Percentiles rank a stretch among this genome's conserved stretches.
Conservation (phyloP, 1,284 basidiomycete genomes). For the Schizophyllum amplum region DNA sequence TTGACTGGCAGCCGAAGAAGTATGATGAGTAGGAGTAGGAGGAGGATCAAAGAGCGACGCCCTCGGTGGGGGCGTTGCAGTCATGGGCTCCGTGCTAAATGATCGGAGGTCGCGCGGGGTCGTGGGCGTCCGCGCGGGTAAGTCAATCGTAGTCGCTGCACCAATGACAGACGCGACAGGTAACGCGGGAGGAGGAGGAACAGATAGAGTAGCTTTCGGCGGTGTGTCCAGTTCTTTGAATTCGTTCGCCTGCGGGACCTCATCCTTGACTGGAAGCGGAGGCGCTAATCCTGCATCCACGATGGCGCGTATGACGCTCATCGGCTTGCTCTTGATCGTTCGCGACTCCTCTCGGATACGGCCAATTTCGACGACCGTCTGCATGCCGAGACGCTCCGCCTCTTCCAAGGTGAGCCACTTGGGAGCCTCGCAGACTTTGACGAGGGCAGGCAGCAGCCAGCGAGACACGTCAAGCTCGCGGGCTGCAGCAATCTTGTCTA, state of each 20-base stretch:
- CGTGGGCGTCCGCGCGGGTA: no score
- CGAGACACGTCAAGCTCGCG: constrained; percentile 20
- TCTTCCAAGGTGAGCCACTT: constrained; percentile 9
- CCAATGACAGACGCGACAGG: no score
- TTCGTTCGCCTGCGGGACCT: background rate
- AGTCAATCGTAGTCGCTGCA: no score
- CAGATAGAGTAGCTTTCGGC: no score
- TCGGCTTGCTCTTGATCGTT: background rate
- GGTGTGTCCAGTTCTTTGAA: no score
- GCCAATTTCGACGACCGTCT: background rate
- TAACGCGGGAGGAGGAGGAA: background rate
- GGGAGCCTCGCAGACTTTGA: constrained; percentile 21
- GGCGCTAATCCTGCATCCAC: background rate
- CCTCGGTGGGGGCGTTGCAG: no score
- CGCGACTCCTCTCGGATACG: background rate
- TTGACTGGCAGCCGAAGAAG: no score
- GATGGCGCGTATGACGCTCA: background rate
- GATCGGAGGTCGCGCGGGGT: no score
- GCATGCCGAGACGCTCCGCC: background rate
- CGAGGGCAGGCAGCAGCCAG: constrained; percentile 29
- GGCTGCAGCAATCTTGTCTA: constrained; percentile 27
- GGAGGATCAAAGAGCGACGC: no score
- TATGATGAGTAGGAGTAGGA: no score
- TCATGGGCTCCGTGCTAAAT: no score
- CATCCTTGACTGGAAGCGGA: no score